A percentile compares a stretch with the other conserved stretches of the same genome.
Conservation (phyloP, 208 protist genomes). For the Trypanosoma platydactyli region DNA sequence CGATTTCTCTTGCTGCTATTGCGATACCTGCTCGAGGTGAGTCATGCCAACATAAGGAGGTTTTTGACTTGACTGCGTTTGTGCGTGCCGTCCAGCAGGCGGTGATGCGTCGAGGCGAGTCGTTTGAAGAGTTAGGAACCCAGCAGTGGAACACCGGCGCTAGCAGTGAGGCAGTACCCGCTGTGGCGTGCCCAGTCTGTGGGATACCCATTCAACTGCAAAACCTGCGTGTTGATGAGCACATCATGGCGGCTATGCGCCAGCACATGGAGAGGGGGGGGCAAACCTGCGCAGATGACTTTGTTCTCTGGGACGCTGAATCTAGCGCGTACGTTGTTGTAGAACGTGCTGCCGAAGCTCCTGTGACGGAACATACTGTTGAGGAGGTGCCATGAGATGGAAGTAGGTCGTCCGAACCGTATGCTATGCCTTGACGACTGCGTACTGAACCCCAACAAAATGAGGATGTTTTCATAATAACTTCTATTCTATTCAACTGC, state of each 20-base stretch:
- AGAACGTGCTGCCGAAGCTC: background rate
- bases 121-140: slow-evolving; percentile 17
- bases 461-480: too few relatives aligned
- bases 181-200: slow-evolving; percentile 56
- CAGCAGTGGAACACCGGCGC: slow-evolving; percentile 17
- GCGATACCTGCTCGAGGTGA: slow-evolving; percentile 52
- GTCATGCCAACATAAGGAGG: slow-evolving; percentile 58
- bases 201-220: slow-evolving; percentile 30
- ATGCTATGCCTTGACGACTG: slow-evolving; percentile 65
- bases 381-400: slow-evolving; percentile 33
- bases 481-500: too few relatives aligned
- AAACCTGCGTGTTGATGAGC: slow-evolving; percentile 46
- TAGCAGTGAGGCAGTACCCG: background rate
- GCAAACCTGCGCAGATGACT: slow-evolving; percentile 4
- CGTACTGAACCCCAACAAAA: too few relatives aligned
- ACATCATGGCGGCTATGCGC: slow-evolving; percentile 37
- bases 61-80: slow-evolving; percentile 80
- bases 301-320: slow-evolving; percentile 24
- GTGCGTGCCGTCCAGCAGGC: slow-evolving; percentile 49
- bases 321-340: slow-evolving; percentile 9
- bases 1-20: slow-evolving; percentile 55
- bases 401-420: slow-evolving; percentile 22
- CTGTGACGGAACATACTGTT: background rate
- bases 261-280: slow-evolving; percentile 8
- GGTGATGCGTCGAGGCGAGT: slow-evolving; percentile 10